phyloP scores from a whole-genome alignment of 2,329 filamentous ascomycete genomes.

The Penicillium sumatraense region DNA sequence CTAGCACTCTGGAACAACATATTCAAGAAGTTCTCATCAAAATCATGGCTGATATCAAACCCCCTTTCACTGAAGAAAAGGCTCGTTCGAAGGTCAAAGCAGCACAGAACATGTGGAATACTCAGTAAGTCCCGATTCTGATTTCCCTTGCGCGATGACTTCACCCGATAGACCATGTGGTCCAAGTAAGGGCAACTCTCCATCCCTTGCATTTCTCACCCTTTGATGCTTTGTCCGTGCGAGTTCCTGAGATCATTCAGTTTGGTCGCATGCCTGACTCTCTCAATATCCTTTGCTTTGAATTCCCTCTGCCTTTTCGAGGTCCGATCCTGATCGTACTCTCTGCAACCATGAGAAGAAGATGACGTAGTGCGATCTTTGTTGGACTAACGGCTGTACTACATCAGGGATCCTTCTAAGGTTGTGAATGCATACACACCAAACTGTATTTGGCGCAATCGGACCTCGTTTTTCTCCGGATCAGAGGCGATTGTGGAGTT shows the following conservation, averaged over 20 bases:
- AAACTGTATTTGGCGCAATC: slow-evolving; percentile 81
- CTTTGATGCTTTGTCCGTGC: slow-evolving; percentile 22
- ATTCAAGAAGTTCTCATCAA: background rate
- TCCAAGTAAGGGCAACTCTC: slow-evolving; percentile 13
- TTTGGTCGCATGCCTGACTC: slow-evolving; percentile 10
- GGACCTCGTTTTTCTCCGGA: slow-evolving; percentile 70
- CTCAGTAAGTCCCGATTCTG: slow-evolving; percentile 55
- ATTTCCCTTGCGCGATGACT: slow-evolving; percentile 5
- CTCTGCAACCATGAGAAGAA: no score
- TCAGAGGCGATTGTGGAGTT: slow-evolving; percentile 70
- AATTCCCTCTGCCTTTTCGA: no score
- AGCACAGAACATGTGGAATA: slow-evolving; percentile 84
- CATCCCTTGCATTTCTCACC: slow-evolving; percentile 24
- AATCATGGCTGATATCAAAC: slow-evolving; percentile 51
- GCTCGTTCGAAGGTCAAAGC: slow-evolving; percentile 79
- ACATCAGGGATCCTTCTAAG: slow-evolving; percentile 63
- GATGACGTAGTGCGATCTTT: slow-evolving; percentile 23
- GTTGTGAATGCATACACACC: slow-evolving; percentile 76
- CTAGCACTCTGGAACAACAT: no score
- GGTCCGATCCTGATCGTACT: no score
- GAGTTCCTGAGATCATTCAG: slow-evolving; percentile 10
- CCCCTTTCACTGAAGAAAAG: slow-evolving; percentile 76
- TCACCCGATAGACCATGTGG: slow-evolving; percentile 18
- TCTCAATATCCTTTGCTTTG: no score
- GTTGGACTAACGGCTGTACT: slow-evolving; percentile 5